A percentile compares a stretch with the other conserved stretches of the same genome.
Conservation (phyloP, 352 stramenopile species). For the Globisporangium parvum region DNA sequence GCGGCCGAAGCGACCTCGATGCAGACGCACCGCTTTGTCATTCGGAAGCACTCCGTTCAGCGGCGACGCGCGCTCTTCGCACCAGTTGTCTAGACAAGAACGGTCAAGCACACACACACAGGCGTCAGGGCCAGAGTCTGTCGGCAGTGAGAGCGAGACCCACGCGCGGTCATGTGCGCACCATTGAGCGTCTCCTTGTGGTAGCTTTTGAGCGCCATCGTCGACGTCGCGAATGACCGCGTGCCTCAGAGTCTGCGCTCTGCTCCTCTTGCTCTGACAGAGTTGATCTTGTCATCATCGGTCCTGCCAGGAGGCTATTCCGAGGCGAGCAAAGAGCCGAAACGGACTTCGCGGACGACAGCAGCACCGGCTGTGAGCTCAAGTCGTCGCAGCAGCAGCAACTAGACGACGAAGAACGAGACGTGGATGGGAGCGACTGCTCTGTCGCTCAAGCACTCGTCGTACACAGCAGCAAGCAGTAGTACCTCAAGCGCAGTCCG, state of each 20-base stretch:
- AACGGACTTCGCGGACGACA: neutral
- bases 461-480: neutral
- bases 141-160: too few relatives aligned
- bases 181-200: slow-evolving; percentile 74
- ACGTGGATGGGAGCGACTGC: too few relatives aligned
- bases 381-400: too few relatives aligned
- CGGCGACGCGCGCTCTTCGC: slow-evolving; percentile 56
- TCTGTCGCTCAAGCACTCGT: neutral
- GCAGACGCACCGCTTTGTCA: slow-evolving; percentile 42
- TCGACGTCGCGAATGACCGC: neutral
- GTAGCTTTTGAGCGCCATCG: slow-evolving; percentile 77
- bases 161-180: slow-evolving; percentile 3
- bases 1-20: neutral
- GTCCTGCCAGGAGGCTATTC: too few relatives aligned
- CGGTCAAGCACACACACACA: neutral
- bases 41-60: slow-evolving; percentile 63
- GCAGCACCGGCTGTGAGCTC: neutral
- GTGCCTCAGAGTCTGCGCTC: too few relatives aligned
- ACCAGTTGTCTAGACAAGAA: slow-evolving; percentile 75
- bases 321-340: too few relatives aligned
- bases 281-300: too few relatives aligned
- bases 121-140: neutral
- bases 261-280: too few relatives aligned
- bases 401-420: neutral
- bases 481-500: too few relatives aligned